Base-by-base conservation (phyloP, 768 basidiomycete species). In the Boletus insuetus region DNA sequence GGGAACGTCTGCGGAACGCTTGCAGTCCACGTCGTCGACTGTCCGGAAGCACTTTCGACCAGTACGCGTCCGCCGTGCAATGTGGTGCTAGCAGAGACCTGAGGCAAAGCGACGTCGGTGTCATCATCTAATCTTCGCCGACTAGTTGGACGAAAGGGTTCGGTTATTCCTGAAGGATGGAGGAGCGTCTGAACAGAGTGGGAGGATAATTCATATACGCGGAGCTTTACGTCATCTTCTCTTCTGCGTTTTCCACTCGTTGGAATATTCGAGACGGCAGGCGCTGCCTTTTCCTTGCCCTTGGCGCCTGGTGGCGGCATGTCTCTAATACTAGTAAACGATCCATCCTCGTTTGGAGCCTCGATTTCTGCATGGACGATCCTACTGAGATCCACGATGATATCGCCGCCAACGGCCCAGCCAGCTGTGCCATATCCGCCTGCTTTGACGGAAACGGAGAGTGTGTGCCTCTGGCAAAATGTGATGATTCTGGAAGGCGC, bases 391-490 rank as follows among this genome's bases (percentile, higher is more conserved):
- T 96, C 94, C 60, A 95, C 71, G 64, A 96, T 85, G 53, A 96
- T 76, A 63, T 95, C 87, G 37, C 94, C 94, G 16, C 84, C 85
- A 51, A 95, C 82, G 45, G 91, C 83, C 89, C 92, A 93, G 2
- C 92, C 94, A 11, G 87, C 91, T 1, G 90, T 94, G 7, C 93
- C 94, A 66, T 89, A 94, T 0, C 94, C 94, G 24, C 94, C 94
- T 2, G 91, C 89, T 68, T 92, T 94, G 62, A 94, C 80, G 10
- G 91, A 93, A 6, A 88, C 82, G 11, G 87, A 84, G 3, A 95
- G 74, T 0, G 73, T 72, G 64, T 93, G 78, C 51, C 83, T 82
- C n/a, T 68, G 72, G 65, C 92, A 94, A 70, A 95, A 94, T 13
- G 79, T 60, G 54, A 96, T 70, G 53, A 83, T 76, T 63, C 90